Percentiles rank a stretch among this genome's conserved stretches.
Evolutionary conservation across 2,329 filamentous ascomycete species (phyloP).

Genomic region (Neofusicoccum umdonicola): DNA sequence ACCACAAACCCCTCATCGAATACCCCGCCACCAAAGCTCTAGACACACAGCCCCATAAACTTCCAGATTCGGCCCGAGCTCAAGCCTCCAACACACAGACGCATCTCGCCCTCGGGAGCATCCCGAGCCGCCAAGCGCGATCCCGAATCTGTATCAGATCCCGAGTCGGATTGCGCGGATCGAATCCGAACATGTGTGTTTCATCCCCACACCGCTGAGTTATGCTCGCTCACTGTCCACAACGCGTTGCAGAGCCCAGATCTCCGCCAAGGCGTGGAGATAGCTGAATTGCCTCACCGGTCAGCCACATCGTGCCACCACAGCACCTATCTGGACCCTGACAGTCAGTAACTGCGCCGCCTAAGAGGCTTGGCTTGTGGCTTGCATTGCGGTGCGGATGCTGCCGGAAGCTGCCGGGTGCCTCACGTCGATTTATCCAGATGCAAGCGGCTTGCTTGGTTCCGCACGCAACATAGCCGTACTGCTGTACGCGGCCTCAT

Average conservation of each 20-base stretch:
- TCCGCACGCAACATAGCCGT: neutral
- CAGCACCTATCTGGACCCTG: neutral
- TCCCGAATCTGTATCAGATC: neutral
- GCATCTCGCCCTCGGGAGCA: neutral
- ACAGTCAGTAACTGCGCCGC: neutral
- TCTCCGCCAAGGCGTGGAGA: neutral
- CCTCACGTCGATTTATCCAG: neutral
- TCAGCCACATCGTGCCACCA: neutral
- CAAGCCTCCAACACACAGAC: neutral
- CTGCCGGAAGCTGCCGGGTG: neutral
- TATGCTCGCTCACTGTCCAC: neutral
- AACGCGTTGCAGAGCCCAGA: neutral
- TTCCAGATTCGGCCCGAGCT: neutral
- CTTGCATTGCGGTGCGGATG: neutral
- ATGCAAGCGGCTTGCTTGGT: neutral
- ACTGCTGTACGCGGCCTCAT: no score
- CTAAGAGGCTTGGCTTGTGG: neutral
- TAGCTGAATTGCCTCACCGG: neutral
- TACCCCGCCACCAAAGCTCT: no score
- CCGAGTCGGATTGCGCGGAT: neutral
- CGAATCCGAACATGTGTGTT: neutral
- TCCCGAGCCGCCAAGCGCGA: neutral
- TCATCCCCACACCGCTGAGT: neutral
- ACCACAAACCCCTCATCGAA: no score
- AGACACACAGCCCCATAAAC: neutral